Conservation (phyloP, 2,329 filamentous ascomycete species). For the Venturiaceae sp. region DNA sequence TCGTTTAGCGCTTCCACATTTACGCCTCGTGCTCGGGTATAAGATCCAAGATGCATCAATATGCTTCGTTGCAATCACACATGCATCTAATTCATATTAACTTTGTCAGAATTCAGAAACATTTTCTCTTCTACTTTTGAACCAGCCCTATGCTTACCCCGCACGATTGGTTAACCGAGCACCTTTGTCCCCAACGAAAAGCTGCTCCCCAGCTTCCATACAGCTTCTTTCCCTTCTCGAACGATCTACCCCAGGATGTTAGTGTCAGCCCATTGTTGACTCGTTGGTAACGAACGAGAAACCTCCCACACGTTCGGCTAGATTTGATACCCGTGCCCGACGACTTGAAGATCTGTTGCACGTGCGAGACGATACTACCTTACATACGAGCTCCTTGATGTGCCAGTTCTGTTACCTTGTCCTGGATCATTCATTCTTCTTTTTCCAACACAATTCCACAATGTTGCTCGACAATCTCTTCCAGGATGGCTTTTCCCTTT, state of each 20-base stretch:
- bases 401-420: too few species aligned
- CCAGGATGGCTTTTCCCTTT: not conserved
- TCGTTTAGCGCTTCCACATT: not conserved
- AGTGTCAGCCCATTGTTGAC: not conserved
- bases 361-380: not conserved
- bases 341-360: not conserved
- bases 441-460: not conserved
- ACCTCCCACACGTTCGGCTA: too few species aligned
- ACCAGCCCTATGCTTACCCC: not conserved
- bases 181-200: not conserved
- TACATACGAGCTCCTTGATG: too few species aligned
- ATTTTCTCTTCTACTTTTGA: not conserved
- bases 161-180: not conserved
- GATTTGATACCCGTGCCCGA: not conserved
- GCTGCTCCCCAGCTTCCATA: not conserved
- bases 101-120: not conserved
- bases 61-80: not conserved
- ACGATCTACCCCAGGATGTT: not conserved
- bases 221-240: not conserved
- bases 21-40: not conserved
- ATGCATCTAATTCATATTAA: not conserved
- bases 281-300: not conserved
- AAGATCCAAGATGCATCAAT: not conserved
- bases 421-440: not conserved
- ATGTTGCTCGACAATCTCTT: not conserved